Evolutionary conservation across 2,329 filamentous ascomycete species (phyloP).

Genomic region (Colletotrichum sp.): DNA sequence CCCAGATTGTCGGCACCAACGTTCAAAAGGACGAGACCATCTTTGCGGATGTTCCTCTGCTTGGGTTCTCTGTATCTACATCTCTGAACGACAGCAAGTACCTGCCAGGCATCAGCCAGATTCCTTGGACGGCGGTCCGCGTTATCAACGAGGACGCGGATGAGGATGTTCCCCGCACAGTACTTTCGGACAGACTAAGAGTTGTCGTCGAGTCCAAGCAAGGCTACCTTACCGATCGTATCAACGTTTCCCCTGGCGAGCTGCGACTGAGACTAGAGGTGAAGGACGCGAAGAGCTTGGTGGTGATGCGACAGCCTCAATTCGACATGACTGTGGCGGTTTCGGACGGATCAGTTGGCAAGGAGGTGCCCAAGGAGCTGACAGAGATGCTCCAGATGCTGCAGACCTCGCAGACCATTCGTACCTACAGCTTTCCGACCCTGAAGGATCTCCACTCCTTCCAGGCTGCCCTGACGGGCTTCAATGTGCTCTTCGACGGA

Average conservation of each 20-base stretch:
- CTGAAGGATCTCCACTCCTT: slow-evolving; percentile 77
- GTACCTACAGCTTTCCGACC: slow-evolving; percentile 72
- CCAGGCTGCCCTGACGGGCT: slow-evolving; percentile 80
- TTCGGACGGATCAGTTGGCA: slow-evolving; percentile 68
- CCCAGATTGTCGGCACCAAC: slow-evolving; percentile 74
- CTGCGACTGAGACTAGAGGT: slow-evolving; percentile 70
- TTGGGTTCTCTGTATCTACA: slow-evolving; percentile 67
- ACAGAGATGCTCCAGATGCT: slow-evolving; percentile 67
- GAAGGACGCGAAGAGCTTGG: slow-evolving; percentile 64
- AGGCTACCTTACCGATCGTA: slow-evolving; percentile 80
- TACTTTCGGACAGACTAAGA: slow-evolving; percentile 78
- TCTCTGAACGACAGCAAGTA: slow-evolving; percentile 55
- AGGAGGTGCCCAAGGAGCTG: slow-evolving; percentile 68
- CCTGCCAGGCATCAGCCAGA: slow-evolving; percentile 52
- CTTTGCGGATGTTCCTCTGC: slow-evolving; percentile 71
- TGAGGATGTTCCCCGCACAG: slow-evolving; percentile 68
- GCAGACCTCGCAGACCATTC: slow-evolving; percentile 65
- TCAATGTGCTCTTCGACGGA: slow-evolving; percentile 75
- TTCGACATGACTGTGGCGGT: slow-evolving; percentile 79
- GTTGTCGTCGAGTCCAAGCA: slow-evolving; percentile 77
- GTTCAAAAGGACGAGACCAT: slow-evolving; percentile 71
- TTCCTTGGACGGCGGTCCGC: slow-evolving; percentile 70
- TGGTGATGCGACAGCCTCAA: slow-evolving; percentile 75
- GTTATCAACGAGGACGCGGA: slow-evolving; percentile 76
- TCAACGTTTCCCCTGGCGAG: slow-evolving; percentile 82